Evolutionary conservation across 257 asterid species (phyloP).

Genomic region (Ocimum tenuiflorum): DNA sequence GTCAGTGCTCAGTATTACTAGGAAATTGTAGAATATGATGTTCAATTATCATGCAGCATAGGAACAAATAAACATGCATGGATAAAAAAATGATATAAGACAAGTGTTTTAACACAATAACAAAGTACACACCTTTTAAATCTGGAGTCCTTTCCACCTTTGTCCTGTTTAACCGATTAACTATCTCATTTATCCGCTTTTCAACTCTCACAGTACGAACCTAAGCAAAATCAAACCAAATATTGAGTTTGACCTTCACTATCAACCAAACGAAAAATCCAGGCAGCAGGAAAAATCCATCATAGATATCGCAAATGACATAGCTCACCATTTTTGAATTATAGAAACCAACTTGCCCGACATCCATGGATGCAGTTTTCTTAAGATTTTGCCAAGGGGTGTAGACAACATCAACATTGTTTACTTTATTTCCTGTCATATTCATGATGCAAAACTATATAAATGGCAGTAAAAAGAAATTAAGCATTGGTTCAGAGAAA

Average conservation of each 20-base stretch:
- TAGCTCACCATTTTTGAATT: slow-evolving; percentile 74
- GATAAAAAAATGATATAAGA: neutral
- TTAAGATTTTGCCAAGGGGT: slow-evolving; percentile 97
- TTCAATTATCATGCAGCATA: neutral
- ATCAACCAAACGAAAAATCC: slow-evolving; percentile 4
- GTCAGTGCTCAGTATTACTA: neutral
- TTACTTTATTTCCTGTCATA: slow-evolving; percentile 78
- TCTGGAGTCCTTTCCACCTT: slow-evolving; percentile 93
- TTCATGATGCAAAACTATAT: neutral
- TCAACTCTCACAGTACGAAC: slow-evolving; percentile 87
- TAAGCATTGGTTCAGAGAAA: neutral
- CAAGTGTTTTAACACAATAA: neutral
- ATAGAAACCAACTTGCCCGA: slow-evolving; percentile 96
- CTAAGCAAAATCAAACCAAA: slow-evolving; percentile 29
- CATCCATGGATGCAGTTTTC: slow-evolving; percentile 97
- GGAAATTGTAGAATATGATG: neutral
- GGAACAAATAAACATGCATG: neutral
- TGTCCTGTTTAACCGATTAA: slow-evolving; percentile 86
- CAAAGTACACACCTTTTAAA: slow-evolving; percentile 54
- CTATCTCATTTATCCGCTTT: slow-evolving; percentile 82
- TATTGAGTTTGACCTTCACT: slow-evolving; percentile 9
- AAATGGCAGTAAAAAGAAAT: neutral
- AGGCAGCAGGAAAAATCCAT: neutral
- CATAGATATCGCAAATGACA: neutral
- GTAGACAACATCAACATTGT: slow-evolving; percentile 90